Conservation (phyloP, 2,329 filamentous ascomycete genomes). For the Aspergillus hortae region DNA sequence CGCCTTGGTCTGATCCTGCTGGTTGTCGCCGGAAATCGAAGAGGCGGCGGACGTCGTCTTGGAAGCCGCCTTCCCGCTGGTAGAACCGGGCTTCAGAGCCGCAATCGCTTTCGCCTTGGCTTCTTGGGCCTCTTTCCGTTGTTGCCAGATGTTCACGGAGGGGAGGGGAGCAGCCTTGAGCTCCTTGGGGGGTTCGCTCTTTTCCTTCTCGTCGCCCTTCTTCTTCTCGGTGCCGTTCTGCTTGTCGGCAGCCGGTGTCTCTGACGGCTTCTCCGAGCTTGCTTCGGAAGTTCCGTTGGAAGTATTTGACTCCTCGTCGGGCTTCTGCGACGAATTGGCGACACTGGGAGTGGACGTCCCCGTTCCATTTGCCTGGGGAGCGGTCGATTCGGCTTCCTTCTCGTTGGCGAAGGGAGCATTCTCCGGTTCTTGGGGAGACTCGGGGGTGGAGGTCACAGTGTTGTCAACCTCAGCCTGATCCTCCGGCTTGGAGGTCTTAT, state of each 20-base stretch:
- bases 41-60: slow-evolving; percentile 24
- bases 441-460: slow-evolving; percentile 44
- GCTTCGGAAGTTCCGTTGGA: slow-evolving; percentile 63
- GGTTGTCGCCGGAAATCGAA: slow-evolving; percentile 32
- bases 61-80: slow-evolving; percentile 19
- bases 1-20: slow-evolving; percentile 40
- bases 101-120: slow-evolving; percentile 45
- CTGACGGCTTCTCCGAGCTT: slow-evolving; percentile 64
- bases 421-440: slow-evolving; percentile 41
- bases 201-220: slow-evolving; percentile 59
- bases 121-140: slow-evolving; percentile 66
- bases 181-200: slow-evolving; percentile 56
- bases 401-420: slow-evolving; percentile 27
- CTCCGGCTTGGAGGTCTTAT: slow-evolving; percentile 27
- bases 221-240: slow-evolving; percentile 40
- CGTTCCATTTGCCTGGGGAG: slow-evolving; percentile 34
- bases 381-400: slow-evolving; percentile 33
- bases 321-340: slow-evolving; percentile 55
- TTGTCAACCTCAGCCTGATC: slow-evolving; percentile 29
- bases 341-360: slow-evolving; percentile 53
- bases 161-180: slow-evolving; percentile 80
- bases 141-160: slow-evolving; percentile 81
- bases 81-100: slow-evolving; percentile 22
- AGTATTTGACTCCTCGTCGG: slow-evolving; percentile 57
- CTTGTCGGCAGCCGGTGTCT: slow-evolving; percentile 61